phyloP scores from a whole-genome alignment of 768 basidiomycete species.

The Chalciporus piperatus region DNA sequence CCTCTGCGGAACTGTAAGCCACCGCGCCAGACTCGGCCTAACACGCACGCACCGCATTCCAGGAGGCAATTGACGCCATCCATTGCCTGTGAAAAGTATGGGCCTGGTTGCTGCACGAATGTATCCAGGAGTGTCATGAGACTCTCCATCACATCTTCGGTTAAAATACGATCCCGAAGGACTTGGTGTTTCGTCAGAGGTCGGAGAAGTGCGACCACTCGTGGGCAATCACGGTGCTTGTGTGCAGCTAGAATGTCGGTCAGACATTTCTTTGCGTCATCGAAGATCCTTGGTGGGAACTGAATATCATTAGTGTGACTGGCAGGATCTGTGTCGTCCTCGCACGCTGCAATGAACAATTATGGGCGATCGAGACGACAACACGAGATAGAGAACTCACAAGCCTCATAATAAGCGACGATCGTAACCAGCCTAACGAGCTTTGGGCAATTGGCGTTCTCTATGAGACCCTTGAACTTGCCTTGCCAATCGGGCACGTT shows the following conservation, averaged over 20 bases:
- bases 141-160: conserved; percentile 6
- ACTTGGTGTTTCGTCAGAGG: conserved; percentile 17
- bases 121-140: conserved; percentile 15
- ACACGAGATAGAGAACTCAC: conserved; percentile 2
- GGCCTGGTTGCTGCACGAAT: neutral
- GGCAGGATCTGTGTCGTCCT: neutral
- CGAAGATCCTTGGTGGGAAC: neutral
- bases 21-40: neutral
- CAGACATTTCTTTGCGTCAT: conserved; percentile 17
- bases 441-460: conserved; percentile 6
- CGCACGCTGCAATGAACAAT: conserved; percentile 4
- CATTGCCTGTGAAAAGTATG: conserved; percentile 21
- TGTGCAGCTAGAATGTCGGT: conserved; percentile 7
- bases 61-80: conserved; percentile 18
- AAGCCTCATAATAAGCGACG: conserved; percentile 21
- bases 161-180: conserved; percentile 16
- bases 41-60: conserved; percentile 13
- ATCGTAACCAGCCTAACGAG: conserved; percentile 22
- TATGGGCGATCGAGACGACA: no score
- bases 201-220: conserved; percentile 22
- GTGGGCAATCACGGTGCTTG: conserved; percentile 17
- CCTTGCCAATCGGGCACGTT: conserved; percentile 12
- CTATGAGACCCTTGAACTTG: conserved; percentile 11
- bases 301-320: neutral
- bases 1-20: conserved; percentile 4